phyloP scores from a whole-genome alignment of 495 filamentous ascomycete genomes.

The Lentithecium fluviatile region DNA sequence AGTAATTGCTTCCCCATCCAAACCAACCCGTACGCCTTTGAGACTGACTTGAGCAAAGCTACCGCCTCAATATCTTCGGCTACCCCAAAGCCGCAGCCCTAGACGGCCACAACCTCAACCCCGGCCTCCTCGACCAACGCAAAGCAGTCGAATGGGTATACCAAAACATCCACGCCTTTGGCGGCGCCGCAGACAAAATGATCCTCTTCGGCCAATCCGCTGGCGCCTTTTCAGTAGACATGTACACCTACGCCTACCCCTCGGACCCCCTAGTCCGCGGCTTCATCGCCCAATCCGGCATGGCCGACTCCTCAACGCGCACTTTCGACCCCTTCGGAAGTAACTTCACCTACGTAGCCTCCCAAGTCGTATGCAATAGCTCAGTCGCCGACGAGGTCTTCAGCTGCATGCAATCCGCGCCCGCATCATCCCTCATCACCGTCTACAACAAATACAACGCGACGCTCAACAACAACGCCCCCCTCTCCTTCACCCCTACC shows the following conservation, averaged over 20 bases:
- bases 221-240: constrained; percentile 53
- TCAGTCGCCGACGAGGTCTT: too few species aligned
- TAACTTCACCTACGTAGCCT: too few species aligned
- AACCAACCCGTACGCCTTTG: too few species aligned
- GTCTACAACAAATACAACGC: too few species aligned
- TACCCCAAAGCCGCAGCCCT: constrained; percentile 50
- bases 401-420: too few species aligned
- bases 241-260: constrained; percentile 51
- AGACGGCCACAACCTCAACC: constrained; percentile 44
- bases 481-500: too few species aligned
- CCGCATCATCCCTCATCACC: too few species aligned
- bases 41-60: too few species aligned
- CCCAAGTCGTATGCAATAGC: too few species aligned
- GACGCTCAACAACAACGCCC: too few species aligned
- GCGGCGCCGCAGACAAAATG: constrained; percentile 54
- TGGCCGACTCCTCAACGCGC: not conserved
- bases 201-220: constrained; percentile 56
- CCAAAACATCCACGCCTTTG: constrained; percentile 59
- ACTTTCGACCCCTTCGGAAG: too few species aligned
- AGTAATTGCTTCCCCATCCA: not conserved
- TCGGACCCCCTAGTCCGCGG: constrained; percentile 46
- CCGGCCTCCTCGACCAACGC: constrained; percentile 50
- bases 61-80: constrained; percentile 53
- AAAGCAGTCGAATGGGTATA: constrained; percentile 56
- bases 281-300: constrained; percentile 55